A percentile compares a stretch with the other conserved stretches of the same genome.
These are phyloP conservation scores for Ganoderma boninense DNA, from an alignment of 1,284 basidiomycete species.

Conservation along the genomic window DNA sequence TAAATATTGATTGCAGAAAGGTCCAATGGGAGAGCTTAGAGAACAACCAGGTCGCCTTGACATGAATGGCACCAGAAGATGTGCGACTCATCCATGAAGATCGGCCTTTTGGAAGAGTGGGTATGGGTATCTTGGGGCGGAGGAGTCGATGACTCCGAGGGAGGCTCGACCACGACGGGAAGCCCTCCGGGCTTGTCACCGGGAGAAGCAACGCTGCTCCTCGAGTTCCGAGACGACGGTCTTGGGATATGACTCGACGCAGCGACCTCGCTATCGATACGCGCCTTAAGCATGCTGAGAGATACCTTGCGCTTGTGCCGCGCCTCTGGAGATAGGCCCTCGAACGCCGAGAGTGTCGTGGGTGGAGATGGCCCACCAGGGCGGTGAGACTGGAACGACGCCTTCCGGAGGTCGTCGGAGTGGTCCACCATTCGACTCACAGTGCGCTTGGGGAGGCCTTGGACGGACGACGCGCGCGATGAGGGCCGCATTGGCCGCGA, in stretches of 20 bases:
- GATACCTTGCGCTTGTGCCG: slow-evolving; percentile 87
- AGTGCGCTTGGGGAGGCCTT: slow-evolving; percentile 51
- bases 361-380: slow-evolving; percentile 46
- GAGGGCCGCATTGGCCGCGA: slow-evolving; percentile 49
- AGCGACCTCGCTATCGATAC: slow-evolving; percentile 82
- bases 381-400: slow-evolving; percentile 55
- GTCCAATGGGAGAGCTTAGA: slow-evolving; percentile 48
- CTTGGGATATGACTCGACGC: slow-evolving; percentile 50
- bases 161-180: slow-evolving; percentile 41
- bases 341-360: slow-evolving; percentile 45
- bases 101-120: slow-evolving; percentile 51
- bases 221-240: slow-evolving; percentile 50
- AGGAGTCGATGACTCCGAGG: slow-evolving; percentile 22
- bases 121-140: slow-evolving; percentile 28
- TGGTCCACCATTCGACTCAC: slow-evolving; percentile 56
- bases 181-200: slow-evolving; percentile 39
- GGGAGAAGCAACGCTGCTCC: slow-evolving; percentile 41
- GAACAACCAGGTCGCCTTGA: slow-evolving; percentile 78
- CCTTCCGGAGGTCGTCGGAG: slow-evolving; percentile 55
- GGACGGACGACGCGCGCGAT: slow-evolving; percentile 50
- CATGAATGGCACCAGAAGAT: slow-evolving; percentile 88
- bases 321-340: slow-evolving; percentile 72
- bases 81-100: slow-evolving; percentile 84
- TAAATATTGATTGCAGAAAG: not conserved
- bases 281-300: slow-evolving; percentile 87